Evolutionary conservation across 1,139 yeast species (phyloP).

Genomic region (Kluyveromyces sp.): DNA sequence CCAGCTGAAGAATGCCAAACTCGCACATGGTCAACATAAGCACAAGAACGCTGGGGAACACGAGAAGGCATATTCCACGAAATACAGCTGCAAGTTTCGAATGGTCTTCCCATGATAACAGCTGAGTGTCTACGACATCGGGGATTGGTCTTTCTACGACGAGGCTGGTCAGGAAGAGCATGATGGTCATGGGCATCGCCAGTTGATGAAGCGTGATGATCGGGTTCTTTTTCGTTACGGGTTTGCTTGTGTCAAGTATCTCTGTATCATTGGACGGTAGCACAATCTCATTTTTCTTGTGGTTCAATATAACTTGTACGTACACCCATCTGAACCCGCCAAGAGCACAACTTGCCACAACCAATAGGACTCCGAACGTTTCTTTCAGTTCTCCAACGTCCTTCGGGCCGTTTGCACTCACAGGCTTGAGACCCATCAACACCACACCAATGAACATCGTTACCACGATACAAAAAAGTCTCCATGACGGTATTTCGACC

Average conservation of each 20-base stretch:
- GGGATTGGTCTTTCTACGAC: conserved; percentile 29
- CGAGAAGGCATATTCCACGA: conserved; percentile 48
- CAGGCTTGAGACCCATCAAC: conserved; percentile 62
- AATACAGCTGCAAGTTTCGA: conserved; percentile 28
- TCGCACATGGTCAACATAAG: conserved; percentile 88
- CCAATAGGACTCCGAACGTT: conserved; percentile 57
- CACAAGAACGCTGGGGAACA: conserved; percentile 81
- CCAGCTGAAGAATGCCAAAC: conserved; percentile 70
- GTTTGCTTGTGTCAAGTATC: not conserved
- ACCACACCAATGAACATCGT: conserved; percentile 78
- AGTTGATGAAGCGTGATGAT: conserved; percentile 75
- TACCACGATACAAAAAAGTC: conserved; percentile 58
- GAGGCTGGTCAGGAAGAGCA: conserved; percentile 43
- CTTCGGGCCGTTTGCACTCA: conserved; percentile 28
- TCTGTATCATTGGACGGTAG: not conserved
- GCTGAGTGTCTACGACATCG: conserved; percentile 19
- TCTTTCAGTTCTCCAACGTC: conserved; percentile 13
- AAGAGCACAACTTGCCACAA: conserved; percentile 68
- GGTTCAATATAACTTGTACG: conserved; percentile 71
- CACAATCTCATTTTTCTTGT: conserved; percentile 13
- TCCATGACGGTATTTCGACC: conserved; percentile 64
- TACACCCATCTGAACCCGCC: conserved; percentile 94
- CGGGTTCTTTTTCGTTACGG: conserved; percentile 47
- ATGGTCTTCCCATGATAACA: conserved; percentile 16
- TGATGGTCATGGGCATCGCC: conserved; percentile 73